Percentiles rank a stretch among this genome's conserved stretches.
Conservation (phyloP, 2,329 filamentous ascomycete species). For the Shiraia bambusicola region DNA sequence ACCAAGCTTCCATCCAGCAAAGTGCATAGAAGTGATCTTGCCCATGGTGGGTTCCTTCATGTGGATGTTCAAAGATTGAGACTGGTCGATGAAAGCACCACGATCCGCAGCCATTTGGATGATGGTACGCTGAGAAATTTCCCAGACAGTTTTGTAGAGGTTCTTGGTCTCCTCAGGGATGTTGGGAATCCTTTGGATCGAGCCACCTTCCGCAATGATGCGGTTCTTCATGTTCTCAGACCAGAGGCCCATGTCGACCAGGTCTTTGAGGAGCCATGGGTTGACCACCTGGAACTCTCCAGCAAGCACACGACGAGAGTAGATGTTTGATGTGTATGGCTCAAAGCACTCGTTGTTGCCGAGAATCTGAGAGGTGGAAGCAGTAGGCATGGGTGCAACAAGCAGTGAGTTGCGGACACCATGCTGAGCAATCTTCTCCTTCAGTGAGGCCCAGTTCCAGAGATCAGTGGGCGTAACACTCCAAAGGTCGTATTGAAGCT, state of each 20-base stretch:
- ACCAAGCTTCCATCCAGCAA: constrained; percentile 97
- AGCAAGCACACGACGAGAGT: constrained; percentile 94
- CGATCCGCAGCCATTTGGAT: constrained; percentile 98
- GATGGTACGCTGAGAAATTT: constrained; percentile 93
- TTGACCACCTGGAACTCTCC: constrained; percentile 99
- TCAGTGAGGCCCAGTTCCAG: constrained; percentile 92
- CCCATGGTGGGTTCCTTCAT: constrained; percentile 99
- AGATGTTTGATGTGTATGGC: constrained; percentile 99
- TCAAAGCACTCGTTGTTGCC: constrained; percentile 99
- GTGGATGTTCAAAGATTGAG: constrained; percentile 98
- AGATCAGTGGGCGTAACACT: constrained; percentile 87
- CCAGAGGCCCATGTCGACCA: constrained; percentile 97
- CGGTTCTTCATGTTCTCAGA: constrained; percentile 99
- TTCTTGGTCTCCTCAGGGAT: constrained; percentile 95
- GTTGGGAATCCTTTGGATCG: constrained; percentile 94
- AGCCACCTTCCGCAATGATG: constrained; percentile 95
- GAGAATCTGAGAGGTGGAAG: constrained; percentile 94
- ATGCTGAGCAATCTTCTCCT: constrained; percentile 87
- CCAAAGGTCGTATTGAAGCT: constrained; percentile 99
- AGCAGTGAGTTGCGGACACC: constrained; percentile 95
- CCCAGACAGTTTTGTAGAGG: constrained; percentile 99
- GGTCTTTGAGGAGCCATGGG: constrained; percentile 96
- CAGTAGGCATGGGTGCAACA: constrained; percentile 96
- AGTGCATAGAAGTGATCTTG: constrained; percentile 99
- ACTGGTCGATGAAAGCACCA: constrained; percentile 98